phyloP scores from a whole-genome alignment of 495 filamentous ascomycete genomes.

The Aspergillus heteromorphus region DNA sequence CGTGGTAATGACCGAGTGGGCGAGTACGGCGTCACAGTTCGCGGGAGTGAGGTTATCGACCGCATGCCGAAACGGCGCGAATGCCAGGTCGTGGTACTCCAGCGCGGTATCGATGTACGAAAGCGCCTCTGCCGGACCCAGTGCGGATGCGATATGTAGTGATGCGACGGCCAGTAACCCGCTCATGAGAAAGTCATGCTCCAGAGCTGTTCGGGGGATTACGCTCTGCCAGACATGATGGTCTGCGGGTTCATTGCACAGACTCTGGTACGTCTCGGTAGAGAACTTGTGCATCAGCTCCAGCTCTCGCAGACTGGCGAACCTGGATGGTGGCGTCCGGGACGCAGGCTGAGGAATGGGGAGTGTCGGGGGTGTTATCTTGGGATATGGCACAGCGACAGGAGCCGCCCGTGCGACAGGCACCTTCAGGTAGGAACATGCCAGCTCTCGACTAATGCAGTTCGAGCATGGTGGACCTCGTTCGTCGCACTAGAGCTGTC shows the following conservation, averaged over 20 bases:
- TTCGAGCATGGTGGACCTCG: constrained; percentile 41
- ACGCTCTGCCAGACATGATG: constrained; percentile 32
- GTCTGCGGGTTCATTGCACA: constrained; percentile 24
- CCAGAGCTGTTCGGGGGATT: constrained; percentile 44
- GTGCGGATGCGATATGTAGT: constrained; percentile 44
- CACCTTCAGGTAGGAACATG: constrained; percentile 34
- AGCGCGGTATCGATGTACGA: constrained; percentile 47
- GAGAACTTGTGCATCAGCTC: constrained; percentile 42
- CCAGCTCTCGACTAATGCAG: constrained; percentile 35
- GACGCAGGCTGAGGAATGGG: background rate
- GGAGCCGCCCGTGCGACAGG: constrained; percentile 13
- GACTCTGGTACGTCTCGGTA: constrained; percentile 34
- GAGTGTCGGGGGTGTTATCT: background rate
- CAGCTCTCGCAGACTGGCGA: constrained; percentile 27
- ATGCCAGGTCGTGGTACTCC: constrained; percentile 45
- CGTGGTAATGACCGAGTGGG: constrained; percentile 47
- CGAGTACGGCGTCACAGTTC: constrained; percentile 48
- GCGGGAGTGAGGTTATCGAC: constrained; percentile 41
- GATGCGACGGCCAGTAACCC: constrained; percentile 50
- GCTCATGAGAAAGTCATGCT: constrained; percentile 50
- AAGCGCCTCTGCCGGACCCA: constrained; percentile 30
- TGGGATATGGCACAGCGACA: background rate
- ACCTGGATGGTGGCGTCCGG: constrained; percentile 8
- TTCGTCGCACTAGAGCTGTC: constrained; percentile 37
- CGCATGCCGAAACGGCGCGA: constrained; percentile 39